A percentile compares a stretch with the other conserved stretches of the same genome.
Evolutionary conservation across 2,329 filamentous ascomycete species (phyloP).

Genomic region (Beauveria medogensis): DNA sequence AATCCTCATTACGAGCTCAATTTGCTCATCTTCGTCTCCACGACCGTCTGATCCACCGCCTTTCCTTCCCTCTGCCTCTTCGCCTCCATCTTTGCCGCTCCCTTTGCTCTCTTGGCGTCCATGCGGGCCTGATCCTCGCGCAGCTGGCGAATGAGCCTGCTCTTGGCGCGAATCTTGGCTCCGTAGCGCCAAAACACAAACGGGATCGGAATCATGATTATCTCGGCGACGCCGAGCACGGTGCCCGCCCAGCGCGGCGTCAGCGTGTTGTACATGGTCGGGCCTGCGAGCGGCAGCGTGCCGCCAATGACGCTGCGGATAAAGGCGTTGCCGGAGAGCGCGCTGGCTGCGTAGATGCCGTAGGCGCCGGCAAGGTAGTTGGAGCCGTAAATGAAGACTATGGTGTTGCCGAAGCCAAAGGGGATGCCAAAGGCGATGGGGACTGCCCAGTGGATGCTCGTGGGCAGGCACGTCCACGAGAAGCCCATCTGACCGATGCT

Average conservation of each 20-base stretch:
- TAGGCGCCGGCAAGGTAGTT: constrained; percentile 71
- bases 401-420: constrained; percentile 64
- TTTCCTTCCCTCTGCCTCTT: background rate
- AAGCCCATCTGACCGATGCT: constrained; percentile 76
- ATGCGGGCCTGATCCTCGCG: constrained; percentile 28
- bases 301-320: constrained; percentile 61
- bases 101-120: constrained; percentile 8
- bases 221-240: constrained; percentile 59
- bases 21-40: background rate
- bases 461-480: constrained; percentile 70
- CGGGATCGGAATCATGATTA: constrained; percentile 64
- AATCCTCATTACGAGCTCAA: background rate
- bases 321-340: constrained; percentile 67
- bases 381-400: constrained; percentile 67
- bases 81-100: background rate
- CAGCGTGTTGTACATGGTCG: constrained; percentile 56
- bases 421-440: constrained; percentile 66
- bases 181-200: constrained; percentile 61
- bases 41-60: background rate
- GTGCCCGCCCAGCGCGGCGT: constrained; percentile 69
- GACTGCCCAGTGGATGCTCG: constrained; percentile 64
- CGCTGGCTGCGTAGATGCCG: constrained; percentile 67
- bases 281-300: constrained; percentile 62
- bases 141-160: constrained; percentile 32
- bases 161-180: constrained; percentile 37